Evolutionary conservation across 306 rosid genomes (phyloP).

Genomic region (Cicer pinnatifidum): DNA sequence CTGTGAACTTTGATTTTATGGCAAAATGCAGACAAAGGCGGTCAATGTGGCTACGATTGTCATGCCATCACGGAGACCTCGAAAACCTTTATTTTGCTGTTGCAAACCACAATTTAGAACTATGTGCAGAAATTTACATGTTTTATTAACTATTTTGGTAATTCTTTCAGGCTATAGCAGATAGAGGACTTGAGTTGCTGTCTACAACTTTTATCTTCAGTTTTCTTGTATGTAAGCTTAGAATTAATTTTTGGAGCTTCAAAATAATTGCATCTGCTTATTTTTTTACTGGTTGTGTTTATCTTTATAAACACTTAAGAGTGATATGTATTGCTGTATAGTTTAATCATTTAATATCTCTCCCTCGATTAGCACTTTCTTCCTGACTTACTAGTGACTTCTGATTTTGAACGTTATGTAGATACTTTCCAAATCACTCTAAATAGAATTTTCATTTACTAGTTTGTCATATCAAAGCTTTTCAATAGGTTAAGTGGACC

Average conservation of each 20-base stretch:
- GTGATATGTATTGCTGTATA: conserved; percentile 1
- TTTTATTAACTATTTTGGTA: not conserved
- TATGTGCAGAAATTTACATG: not conserved
- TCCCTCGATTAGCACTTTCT: not conserved
- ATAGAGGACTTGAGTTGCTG: conserved; percentile 85
- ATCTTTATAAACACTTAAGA: not conserved
- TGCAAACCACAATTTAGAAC: not conserved
- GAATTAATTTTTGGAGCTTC: conserved; percentile 2
- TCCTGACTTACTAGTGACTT: not conserved
- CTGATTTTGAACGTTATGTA: conserved; percentile 13
- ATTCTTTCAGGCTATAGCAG: conserved; percentile 62
- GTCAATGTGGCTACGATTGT: not conserved
- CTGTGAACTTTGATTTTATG: not conserved
- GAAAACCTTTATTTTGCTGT: not conserved
- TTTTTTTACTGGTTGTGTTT: conserved; percentile 16
- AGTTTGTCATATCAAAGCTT: conserved; percentile 21
- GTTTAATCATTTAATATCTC: conserved; percentile 5
- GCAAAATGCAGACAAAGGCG: not conserved
- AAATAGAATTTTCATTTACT: not conserved
- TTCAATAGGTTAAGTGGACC: not conserved
- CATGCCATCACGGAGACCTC: not conserved
- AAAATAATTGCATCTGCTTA: conserved; percentile 30
- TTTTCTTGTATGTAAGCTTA: conserved; percentile 67
- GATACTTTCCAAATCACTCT: conserved; percentile 4
- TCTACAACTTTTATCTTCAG: conserved; percentile 81